A percentile compares a stretch with the other conserved stretches of the same genome.
phyloP scores from a whole-genome alignment of 2,329 filamentous ascomycete species.

The Neofusicoccum sp. region DNA sequence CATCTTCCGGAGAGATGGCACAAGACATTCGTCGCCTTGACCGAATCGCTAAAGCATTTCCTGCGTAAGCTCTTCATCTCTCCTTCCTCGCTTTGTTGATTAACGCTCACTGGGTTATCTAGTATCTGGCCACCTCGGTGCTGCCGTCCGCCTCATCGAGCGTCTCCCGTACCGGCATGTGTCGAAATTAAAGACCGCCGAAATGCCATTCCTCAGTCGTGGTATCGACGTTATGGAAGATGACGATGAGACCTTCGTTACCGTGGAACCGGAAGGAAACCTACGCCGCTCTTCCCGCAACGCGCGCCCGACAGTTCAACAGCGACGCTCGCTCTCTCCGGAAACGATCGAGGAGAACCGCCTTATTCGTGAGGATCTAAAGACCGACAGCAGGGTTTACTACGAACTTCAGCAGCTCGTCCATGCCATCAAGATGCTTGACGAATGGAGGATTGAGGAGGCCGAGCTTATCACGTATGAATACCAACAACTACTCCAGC shows the following conservation, averaged over 20 bases:
- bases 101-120: no score
- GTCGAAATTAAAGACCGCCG: constrained; percentile 40
- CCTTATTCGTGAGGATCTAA: constrained; percentile 22
- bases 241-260: background rate
- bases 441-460: constrained; percentile 44
- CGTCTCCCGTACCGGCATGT: constrained; percentile 51
- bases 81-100: no score
- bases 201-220: constrained; percentile 36
- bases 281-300: constrained; percentile 9
- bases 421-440: constrained; percentile 42
- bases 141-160: constrained; percentile 54
- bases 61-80: constrained; percentile 63
- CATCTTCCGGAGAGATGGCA: constrained; percentile 16
- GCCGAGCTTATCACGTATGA: constrained; percentile 34
- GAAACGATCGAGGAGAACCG: constrained; percentile 23
- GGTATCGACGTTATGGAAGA: constrained; percentile 31
- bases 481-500: background rate
- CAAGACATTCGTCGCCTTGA: constrained; percentile 58
- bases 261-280: background rate
- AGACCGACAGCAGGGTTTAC: constrained; percentile 33
- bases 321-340: constrained; percentile 4
- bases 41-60: constrained; percentile 77
- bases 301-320: constrained; percentile 7
- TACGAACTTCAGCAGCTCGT: constrained; percentile 45
- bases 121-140: constrained; percentile 51